Percentiles rank a stretch among this genome's conserved stretches.
Conservation (phyloP, 2,329 filamentous ascomycete species). For the Diaporthe humulicola region DNA sequence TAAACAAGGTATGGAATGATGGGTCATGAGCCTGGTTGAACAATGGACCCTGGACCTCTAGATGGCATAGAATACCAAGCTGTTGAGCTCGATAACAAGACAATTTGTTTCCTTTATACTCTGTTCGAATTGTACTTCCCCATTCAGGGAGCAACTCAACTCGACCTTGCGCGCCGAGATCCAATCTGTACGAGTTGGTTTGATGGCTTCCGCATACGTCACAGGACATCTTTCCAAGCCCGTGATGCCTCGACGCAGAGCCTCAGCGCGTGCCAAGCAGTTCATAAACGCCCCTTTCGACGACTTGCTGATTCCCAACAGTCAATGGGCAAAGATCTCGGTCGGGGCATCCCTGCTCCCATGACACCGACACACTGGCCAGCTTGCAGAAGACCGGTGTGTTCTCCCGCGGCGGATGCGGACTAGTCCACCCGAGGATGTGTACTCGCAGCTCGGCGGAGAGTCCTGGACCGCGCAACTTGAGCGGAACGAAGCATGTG, state of each 20-base stretch:
- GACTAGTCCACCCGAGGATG: not conserved
- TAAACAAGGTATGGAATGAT: not conserved
- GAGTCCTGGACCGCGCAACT: not conserved
- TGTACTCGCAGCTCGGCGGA: not conserved
- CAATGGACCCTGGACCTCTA: not conserved
- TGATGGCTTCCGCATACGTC: not conserved
- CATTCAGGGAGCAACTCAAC: not conserved
- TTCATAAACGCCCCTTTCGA: not conserved
- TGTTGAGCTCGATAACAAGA: not conserved
- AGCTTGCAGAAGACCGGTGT: not conserved
- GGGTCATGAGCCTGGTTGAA: slow-evolving; percentile 4
- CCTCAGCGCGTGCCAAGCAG: slow-evolving; percentile 3
- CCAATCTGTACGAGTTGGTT: not conserved
- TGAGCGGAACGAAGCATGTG: not conserved
- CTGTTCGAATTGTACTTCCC: not conserved
- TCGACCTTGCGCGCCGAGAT: not conserved
- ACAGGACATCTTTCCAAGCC: not conserved
- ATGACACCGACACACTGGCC: not conserved
- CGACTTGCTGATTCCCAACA: not conserved
- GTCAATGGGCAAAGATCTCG: not conserved
- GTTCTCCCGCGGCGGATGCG: not conserved
- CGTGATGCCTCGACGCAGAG: not conserved
- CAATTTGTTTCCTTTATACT: not conserved
- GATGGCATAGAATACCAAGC: not conserved
- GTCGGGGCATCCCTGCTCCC: not conserved